Evolutionary conservation across 1,139 yeast genomes (phyloP), one percentile per base, ranked within the genome.

Genomic region (Suhomyces coccinellae): DNA sequence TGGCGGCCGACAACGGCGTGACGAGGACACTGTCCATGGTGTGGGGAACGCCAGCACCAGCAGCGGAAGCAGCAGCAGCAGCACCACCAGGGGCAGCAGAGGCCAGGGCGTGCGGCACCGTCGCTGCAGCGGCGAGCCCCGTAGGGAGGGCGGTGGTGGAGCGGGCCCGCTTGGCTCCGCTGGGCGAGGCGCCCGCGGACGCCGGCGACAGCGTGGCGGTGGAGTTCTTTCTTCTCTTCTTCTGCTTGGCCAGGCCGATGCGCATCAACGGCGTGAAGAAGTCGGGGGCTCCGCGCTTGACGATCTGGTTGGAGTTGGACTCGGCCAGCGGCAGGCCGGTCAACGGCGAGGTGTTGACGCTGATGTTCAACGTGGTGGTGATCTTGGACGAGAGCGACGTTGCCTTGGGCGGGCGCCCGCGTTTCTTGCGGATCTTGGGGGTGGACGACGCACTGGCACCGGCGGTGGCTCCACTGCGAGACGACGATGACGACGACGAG

Each of bases 331-430:
- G 66, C 34, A 54, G 52, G 27, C 51, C 40, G 33, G 50, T 46
- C 44, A 50, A 45, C 11, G 63, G 63, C 30, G 59, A 53, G 5
- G 77, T 70, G 49, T 72, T 71, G 50, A 74, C 68, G 49, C 63
- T 66, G 54, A 74, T 73, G 55, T 74, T 74, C 54, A 73, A 60
- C 14, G 78, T 71, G 43, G 72, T 66, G 39, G 77, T 70, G 51
- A 71, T 71, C 50, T 65, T 67, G 50, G 65, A 67, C 38, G 70
- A 59, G 31, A 72, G 61, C n/a, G 74, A 69, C 31, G 67, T 59
- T 1, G 75, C 67, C 59, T 74, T 74, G 27, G 79, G 79, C 6
- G 79, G 79, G 56, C 79, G 63, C 14, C 79, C 79, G 54, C 79
- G 59, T 53, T 71, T 74, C 46, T 71, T 62, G 50, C 69, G 70